Evolutionary conservation across 2,329 filamentous ascomycete genomes (phyloP).

Genomic region (Colletotrichum sp.): DNA sequence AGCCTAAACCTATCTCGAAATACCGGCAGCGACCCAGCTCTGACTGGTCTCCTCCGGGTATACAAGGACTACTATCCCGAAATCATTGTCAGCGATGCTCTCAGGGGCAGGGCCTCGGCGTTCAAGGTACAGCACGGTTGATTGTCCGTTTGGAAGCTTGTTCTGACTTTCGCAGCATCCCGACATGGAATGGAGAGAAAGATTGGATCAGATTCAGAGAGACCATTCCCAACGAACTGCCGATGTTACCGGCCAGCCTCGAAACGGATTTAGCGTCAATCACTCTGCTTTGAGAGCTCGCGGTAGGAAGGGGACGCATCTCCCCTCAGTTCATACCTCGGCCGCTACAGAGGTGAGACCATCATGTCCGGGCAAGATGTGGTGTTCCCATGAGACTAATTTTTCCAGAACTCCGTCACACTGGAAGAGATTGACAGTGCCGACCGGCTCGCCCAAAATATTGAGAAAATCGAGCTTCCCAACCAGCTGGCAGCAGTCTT

Average conservation of each 20-base stretch:
- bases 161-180: conserved; percentile 62
- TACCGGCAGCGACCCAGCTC: conserved; percentile 73
- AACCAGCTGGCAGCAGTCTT: conserved; percentile 82
- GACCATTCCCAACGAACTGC: conserved; percentile 52
- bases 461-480: conserved; percentile 82
- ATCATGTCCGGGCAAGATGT: background rate
- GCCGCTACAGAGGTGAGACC: conserved; percentile 68
- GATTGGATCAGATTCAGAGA: conserved; percentile 71
- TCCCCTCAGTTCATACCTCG: conserved; percentile 77
- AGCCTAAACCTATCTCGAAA: conserved; percentile 64
- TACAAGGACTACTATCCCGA: conserved; percentile 93
- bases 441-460: conserved; percentile 69
- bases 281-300: conserved; percentile 43
- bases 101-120: conserved; percentile 63
- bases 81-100: conserved; percentile 77
- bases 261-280: conserved; percentile 68
- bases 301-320: conserved; percentile 52
- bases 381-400: conserved; percentile 12
- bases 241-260: conserved; percentile 38
- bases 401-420: conserved; percentile 60
- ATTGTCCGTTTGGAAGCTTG: background rate
- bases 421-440: conserved; percentile 81
- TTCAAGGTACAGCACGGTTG: conserved; percentile 54
- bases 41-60: conserved; percentile 78
- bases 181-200: conserved; percentile 75